phyloP scores from a whole-genome alignment of 2,329 filamentous ascomycete species.

The Rugonectria rugulosa region DNA sequence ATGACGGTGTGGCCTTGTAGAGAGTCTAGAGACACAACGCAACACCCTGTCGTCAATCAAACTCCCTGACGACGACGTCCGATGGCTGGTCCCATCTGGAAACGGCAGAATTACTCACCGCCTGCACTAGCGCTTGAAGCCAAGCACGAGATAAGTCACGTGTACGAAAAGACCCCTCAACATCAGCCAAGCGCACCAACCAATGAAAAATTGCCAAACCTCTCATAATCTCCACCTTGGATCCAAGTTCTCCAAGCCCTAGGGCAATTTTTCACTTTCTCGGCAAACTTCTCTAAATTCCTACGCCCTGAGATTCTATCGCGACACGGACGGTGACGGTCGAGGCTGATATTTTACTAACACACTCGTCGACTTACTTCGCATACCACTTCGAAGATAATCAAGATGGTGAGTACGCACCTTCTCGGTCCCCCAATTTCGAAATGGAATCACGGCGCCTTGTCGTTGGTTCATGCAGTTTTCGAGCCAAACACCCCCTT shows the following conservation, averaged over 20 bases:
- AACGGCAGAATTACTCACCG: conserved; percentile 42
- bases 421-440: conserved; percentile 26
- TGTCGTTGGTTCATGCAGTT: conserved; percentile 24
- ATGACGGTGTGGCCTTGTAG: conserved; percentile 23
- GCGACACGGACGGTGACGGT: conserved; percentile 47
- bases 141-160: conserved; percentile 32
- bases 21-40: conserved; percentile 14
- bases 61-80: conserved; percentile 36
- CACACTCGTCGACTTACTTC: conserved; percentile 51
- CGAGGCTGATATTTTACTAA: conserved; percentile 45
- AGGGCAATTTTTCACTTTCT: conserved; percentile 48
- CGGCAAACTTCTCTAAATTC: conserved; percentile 49
- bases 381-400: conserved; percentile 51
- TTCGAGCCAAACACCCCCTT: conserved; percentile 22
- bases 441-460: conserved; percentile 23
- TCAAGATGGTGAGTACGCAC: conserved; percentile 58
- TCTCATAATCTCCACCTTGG: conserved; percentile 29
- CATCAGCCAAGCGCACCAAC: conserved; percentile 19
- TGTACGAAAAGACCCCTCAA: conserved; percentile 22
- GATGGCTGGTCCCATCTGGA: conserved; percentile 32
- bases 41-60: conserved; percentile 22
- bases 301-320: conserved; percentile 42
- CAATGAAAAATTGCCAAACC: conserved; percentile 44
- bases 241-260: conserved; percentile 44
- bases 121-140: conserved; percentile 11